A percentile compares a stretch with the other conserved stretches of the same genome.
phyloP scores from a whole-genome alignment of 495 filamentous ascomycete genomes.

The Acidomyces sp. region DNA sequence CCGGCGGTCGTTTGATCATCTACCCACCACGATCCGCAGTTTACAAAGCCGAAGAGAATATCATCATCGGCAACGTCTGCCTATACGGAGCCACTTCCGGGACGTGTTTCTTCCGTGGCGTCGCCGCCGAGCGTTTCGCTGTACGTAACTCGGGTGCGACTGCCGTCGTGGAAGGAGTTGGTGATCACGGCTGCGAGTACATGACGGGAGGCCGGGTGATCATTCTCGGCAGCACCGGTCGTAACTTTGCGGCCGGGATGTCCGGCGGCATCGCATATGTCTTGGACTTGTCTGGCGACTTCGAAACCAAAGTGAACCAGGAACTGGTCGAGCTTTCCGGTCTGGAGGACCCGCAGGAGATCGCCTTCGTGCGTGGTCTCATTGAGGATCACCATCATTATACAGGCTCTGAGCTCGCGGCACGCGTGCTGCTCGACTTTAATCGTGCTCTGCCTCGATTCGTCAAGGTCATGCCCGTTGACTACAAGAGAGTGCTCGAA shows the following conservation, averaged over 20 bases:
- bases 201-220: conserved; percentile 97
- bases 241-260: conserved; percentile 99
- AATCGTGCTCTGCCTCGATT: conserved; percentile 83
- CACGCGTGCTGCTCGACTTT: conserved; percentile 94
- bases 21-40: conserved; percentile 89
- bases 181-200: conserved; percentile 98
- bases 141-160: conserved; percentile 96
- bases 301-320: conserved; percentile 87
- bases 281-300: conserved; percentile 84
- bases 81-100: conserved; percentile 91
- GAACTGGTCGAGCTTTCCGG: conserved; percentile 95
- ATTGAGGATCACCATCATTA: conserved; percentile 99
- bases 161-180: conserved; percentile 92
- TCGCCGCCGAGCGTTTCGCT: conserved; percentile 94
- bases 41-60: conserved; percentile 96
- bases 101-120: conserved; percentile 93
- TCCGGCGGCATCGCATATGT: conserved; percentile 98
- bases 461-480: conserved; percentile 86
- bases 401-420: conserved; percentile 92
- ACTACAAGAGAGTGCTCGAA: conserved; percentile 89
- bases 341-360: conserved; percentile 80
- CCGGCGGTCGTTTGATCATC: conserved; percentile 88
- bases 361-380: conserved; percentile 83
- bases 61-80: conserved; percentile 93
- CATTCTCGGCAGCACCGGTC: conserved; percentile 82